Evolutionary conservation across 106 monocot genomes (phyloP), one percentile per base, ranked within the genome.

Genomic region (Vanilla planifolia): DNA sequence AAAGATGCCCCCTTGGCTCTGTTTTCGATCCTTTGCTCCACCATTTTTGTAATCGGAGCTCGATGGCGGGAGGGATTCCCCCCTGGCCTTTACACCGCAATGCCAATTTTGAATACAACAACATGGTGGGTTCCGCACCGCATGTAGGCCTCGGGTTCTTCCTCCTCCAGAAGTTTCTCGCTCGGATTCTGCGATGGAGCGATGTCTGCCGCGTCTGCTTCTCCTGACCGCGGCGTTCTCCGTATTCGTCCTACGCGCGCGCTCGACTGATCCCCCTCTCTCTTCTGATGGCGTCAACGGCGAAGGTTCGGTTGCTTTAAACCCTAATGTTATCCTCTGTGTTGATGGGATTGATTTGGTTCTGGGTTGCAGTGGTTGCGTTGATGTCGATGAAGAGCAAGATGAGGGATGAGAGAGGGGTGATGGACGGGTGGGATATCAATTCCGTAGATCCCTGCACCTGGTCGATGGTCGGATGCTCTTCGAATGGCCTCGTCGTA

Each of bases 361-460:
- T 9, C 13, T 56, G 23, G 58, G 30, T 47, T 10, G 55, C 75
- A 94, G 91, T 98, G 78, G 87, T 86, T 27, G 88, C 96, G 6
- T 64, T 91, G 72, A 98, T 98, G 96, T 65, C 77, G 64, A 71
- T 92, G 64, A 98, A 98, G 79, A 85, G 75, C 69, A 75, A 72
- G 79, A 70, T 98, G 79, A 79, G 77, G 64, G 91, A 85, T 43
- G 81, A 67, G 35, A 59, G 45, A 5, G 77, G 79, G 61, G 77
- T 66, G 29, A 85, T 92, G 87, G 72, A 71, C 36, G 91, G 91
- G 8, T 98, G 96, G 96, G 96, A 98, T 59, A 91, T 92, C 48
- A 85, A 91, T 60, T 98, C 96, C 2, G 96, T 98, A 22, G 96
- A 98, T 43, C 91, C 96, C 8, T 98, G 96, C 61, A 98, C 91